Evolutionary conservation across 1,284 basidiomycete species (phyloP), one percentile per base, ranked within the genome.

Genomic region (Ceratorhiza oryzae-sativae): DNA sequence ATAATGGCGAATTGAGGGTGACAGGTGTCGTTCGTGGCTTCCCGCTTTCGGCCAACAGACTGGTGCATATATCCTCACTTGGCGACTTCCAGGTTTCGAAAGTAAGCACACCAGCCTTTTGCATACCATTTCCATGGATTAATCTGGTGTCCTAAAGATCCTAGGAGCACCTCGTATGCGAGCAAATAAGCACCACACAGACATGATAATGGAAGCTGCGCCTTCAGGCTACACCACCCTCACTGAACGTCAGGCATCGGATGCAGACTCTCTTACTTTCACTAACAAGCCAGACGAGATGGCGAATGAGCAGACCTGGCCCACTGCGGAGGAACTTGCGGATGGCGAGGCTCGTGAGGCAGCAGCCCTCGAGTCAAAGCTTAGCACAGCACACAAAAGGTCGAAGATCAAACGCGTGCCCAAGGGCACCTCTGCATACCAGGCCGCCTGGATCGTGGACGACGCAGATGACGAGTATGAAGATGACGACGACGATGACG

Each of bases 241-340:
- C 59, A 75, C 87, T 51, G 81, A 90, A 61, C 88, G 85, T 1
- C 88, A 88, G 80, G 86, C 86, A 10, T 84, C 87, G 65, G 80
- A 88, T 0, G 93, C 92, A 0, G 97, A 99, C 79, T 97, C 96
- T 4, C 83, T 98, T 34, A 86, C 94, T 1, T 93, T 93, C 0
- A 90, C 88, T 73, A 98, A 98, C 78, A 88, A 91, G 36, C 92
- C 92, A 0, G 95, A 98, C 77, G 88, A 93, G 73, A 85, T 98
- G 81, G 88, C 86, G 15, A 97, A 97, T 78, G 97, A 99, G 78
- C 97, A 99, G 81, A 99, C 97, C 0, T 98, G 97, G 96, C 97
- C 97, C 0, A 98, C 95, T 0, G 95, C 98, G 79, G 97, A 98
- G 76, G 97, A 98, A 80, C 93, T 99, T 89, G 81, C 78, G 0